Evolutionary conservation across 1,284 basidiomycete genomes (phyloP).

Genomic region (Spongispora temasekensis): DNA sequence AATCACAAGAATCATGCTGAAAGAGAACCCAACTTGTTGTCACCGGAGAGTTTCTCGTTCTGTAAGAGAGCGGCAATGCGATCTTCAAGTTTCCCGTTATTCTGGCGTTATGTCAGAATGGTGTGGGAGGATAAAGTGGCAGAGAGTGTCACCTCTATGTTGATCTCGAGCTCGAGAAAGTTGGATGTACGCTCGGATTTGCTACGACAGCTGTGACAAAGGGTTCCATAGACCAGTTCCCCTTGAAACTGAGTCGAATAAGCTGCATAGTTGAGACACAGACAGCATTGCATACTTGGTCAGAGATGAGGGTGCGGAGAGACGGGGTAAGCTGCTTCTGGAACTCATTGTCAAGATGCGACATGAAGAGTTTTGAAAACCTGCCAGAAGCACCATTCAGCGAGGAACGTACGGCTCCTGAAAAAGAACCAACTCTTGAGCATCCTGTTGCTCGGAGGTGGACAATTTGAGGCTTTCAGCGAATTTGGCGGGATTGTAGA

Average conservation of each 20-base stretch:
- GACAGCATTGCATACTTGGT: conserved; percentile 52
- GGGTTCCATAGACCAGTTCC: conserved; percentile 74
- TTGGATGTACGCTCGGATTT: conserved; percentile 65
- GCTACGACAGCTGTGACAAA: conserved; percentile 69
- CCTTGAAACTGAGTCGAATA: conserved; percentile 74
- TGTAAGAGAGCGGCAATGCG: conserved; percentile 62
- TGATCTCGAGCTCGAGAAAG: conserved; percentile 88
- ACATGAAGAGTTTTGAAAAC: conserved; percentile 93
- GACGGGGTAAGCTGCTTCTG: conserved; percentile 66
- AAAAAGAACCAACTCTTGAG: conserved; percentile 73
- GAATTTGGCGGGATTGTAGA: conserved; percentile 81
- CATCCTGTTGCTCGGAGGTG: conserved; percentile 88
- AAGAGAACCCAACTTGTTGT: conserved; percentile 62
- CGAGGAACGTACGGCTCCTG: neutral
- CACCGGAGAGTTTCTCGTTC: conserved; percentile 73
- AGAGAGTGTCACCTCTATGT: conserved; percentile 54
- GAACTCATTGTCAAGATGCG: conserved; percentile 82
- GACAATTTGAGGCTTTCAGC: conserved; percentile 81
- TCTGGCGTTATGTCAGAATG: conserved; percentile 42
- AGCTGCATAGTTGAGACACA: conserved; percentile 1
- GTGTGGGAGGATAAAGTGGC: neutral
- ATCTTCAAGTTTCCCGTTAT: conserved; percentile 71
- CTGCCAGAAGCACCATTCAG: conserved; percentile 44
- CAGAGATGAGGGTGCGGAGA: conserved; percentile 65
- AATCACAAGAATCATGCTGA: neutral